These are phyloP conservation scores for Polyplosphaeria fusca DNA, from an alignment of 495 filamentous ascomycete genomes.

Conservation along the genomic window DNA sequence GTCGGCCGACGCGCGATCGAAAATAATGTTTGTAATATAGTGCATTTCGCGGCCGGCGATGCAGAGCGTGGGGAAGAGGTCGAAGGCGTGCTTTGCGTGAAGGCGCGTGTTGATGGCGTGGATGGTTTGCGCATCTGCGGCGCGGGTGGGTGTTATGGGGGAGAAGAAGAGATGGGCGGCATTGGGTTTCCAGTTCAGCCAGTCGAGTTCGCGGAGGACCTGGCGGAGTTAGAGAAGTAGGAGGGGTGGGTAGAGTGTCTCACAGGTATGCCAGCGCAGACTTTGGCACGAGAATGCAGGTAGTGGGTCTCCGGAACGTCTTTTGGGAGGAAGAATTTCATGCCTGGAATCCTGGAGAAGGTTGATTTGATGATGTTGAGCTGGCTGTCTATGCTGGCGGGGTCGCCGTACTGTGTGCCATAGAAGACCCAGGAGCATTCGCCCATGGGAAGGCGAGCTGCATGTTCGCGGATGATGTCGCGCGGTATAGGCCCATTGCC, in stretches of 20 bases:
- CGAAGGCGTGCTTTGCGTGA: slow-evolving; percentile 47
- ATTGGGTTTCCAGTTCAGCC: slow-evolving; percentile 59
- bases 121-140: slow-evolving; percentile 48
- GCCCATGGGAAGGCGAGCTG: slow-evolving; percentile 28
- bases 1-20: slow-evolving; percentile 47
- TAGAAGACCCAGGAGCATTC: slow-evolving; percentile 54
- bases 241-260: no score
- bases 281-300: slow-evolving; percentile 37
- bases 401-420: slow-evolving; percentile 52
- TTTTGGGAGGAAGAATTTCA: slow-evolving; percentile 46
- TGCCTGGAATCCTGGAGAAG: slow-evolving; percentile 47
- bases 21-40: slow-evolving; percentile 57
- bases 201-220: slow-evolving; percentile 50
- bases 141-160: slow-evolving; percentile 55
- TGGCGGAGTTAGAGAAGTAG: no score
- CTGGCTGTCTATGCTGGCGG: slow-evolving; percentile 45
- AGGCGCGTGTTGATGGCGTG: slow-evolving; percentile 45
- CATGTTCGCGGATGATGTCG: slow-evolving; percentile 25
- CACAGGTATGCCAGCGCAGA: slow-evolving; percentile 48
- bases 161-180: slow-evolving; percentile 55
- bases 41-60: slow-evolving; percentile 58
- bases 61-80: slow-evolving; percentile 52
- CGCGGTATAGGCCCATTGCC: slow-evolving; percentile 43
- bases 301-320: slow-evolving; percentile 41
- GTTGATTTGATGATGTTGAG: slow-evolving; percentile 47